phyloP scores from a whole-genome alignment of 495 filamentous ascomycete genomes.

The Talaromyces borbonicus region DNA sequence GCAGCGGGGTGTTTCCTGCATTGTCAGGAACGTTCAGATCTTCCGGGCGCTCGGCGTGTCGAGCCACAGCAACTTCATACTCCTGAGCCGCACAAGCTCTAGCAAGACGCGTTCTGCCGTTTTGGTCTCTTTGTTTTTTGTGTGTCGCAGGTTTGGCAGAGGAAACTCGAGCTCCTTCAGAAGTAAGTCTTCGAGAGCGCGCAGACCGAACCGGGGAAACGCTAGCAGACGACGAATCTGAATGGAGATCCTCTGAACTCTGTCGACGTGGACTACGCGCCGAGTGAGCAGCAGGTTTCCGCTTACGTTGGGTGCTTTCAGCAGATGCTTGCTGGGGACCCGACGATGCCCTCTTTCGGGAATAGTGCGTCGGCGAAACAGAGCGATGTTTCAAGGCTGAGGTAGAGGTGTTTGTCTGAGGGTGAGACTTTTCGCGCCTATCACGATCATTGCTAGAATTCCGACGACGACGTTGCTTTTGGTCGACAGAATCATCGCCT shows the following conservation, averaged over 20 bases:
- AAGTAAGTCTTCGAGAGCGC: conserved; percentile 52
- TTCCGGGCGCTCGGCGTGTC: conserved; percentile 65
- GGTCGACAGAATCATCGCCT: conserved; percentile 11
- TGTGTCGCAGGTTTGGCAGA: conserved; percentile 57
- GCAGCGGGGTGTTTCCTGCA: conserved; percentile 86
- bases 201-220: conserved; percentile 56
- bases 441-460: conserved; percentile 16
- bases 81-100: conserved; percentile 72
- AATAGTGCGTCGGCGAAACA: conserved; percentile 46
- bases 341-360: conserved; percentile 54
- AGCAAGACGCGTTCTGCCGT: conserved; percentile 76
- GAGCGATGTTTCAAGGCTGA: conserved; percentile 45
- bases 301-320: conserved; percentile 21
- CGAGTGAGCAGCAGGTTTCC: conserved; percentile 42
- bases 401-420: conserved; percentile 25
- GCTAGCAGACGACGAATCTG: conserved; percentile 64
- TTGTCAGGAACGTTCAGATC: conserved; percentile 86
- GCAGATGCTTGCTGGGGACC: conserved; percentile 39
- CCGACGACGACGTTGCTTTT: conserved; percentile 15
- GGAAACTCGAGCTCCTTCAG: conserved; percentile 47
- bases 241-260: conserved; percentile 55
- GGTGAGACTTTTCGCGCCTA: conserved; percentile 11
- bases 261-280: conserved; percentile 34
- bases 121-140: conserved; percentile 77
- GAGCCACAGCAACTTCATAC: conserved; percentile 55